Conservation (phyloP, 306 rosid genomes). For the Malus asiatica region DNA sequence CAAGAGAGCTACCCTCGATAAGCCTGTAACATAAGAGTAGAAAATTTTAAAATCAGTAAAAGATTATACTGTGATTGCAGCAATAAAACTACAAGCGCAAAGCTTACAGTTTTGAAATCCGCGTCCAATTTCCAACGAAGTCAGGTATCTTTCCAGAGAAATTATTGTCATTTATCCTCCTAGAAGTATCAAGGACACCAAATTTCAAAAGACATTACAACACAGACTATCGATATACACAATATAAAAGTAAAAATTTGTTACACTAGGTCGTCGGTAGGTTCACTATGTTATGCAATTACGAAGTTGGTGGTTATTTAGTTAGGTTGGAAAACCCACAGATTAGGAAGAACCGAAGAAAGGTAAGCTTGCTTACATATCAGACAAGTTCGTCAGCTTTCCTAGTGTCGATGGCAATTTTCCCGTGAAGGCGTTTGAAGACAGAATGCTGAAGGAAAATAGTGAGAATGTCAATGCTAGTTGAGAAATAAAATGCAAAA, state of each 20-base stretch:
- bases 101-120: slow-evolving; percentile 70
- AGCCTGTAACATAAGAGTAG: slow-evolving; percentile 43
- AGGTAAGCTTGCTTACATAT: slow-evolving; percentile 52
- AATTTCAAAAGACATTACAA: background rate
- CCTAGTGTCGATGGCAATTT: slow-evolving; percentile 53
- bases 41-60: background rate
- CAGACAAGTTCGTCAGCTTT: slow-evolving; percentile 70
- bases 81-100: slow-evolving; percentile 5
- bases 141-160: slow-evolving; percentile 76
- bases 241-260: background rate
- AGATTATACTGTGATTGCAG: slow-evolving; percentile 6
- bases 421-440: slow-evolving; percentile 80
- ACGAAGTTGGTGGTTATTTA: background rate
- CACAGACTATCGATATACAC: background rate
- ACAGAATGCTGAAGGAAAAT: slow-evolving; percentile 41
- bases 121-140: slow-evolving; percentile 59
- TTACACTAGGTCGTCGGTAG: background rate
- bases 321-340: background rate
- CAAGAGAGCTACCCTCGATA: slow-evolving; percentile 66
- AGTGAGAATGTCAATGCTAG: slow-evolving; percentile 14
- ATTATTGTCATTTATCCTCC: slow-evolving; percentile 80
- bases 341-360: background rate
- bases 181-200: slow-evolving; percentile 25
- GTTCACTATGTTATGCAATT: background rate
- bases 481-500: background rate